Evolutionary conservation across 2,329 filamentous ascomycete genomes (phyloP), one percentile per base, ranked within the genome.

Genomic region (Verticillium alfalfae): DNA sequence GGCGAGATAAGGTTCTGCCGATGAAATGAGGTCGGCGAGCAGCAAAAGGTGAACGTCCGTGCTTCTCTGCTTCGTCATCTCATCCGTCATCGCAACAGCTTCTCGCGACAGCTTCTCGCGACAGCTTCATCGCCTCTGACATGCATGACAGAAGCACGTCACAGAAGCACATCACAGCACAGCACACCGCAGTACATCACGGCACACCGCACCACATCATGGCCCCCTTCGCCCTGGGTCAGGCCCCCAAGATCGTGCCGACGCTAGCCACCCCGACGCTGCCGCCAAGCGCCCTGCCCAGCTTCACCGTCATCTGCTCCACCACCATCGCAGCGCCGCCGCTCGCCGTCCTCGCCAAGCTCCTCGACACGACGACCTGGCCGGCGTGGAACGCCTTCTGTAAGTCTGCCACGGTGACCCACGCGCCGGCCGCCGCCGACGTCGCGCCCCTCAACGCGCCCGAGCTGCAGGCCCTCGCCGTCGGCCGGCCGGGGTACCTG

Each of bases 371-470:
- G 34, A 52, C 68, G 22, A 65, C 68, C 8, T 78, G 74, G 67
- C 66, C 70, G 5, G 54, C 63, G n/a, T 77, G 76, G 73, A 77
- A 76, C 68, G 66, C 66, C 55, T 76, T 75, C 64, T 64, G 71
- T 59, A 71, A 70, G 3, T 62, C 63, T 37, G 67, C 69, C 60
- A 68, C 64, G 52, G 65, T 76, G 61, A 63, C 64, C 58, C 64
- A 68, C 56, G 64, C 69, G 10, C 34, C 60, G 10, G 57, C 60
- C 36, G 59, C 63, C 58, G 26, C 60, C 54, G 52, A 12, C 64
- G 18, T 62, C 64, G 18, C 62, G 55, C 61, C 65, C 22, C 66
- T 68, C 34, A 62, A 67, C 59, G 57, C 68, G n/a, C 57, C 62
- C 34, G 58, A 60, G 16, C 60, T 62, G 22, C 57, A 61, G n/a